Conservation (phyloP, 164 flowering plant genomes). For the Magnolia changhungtana region DNA sequence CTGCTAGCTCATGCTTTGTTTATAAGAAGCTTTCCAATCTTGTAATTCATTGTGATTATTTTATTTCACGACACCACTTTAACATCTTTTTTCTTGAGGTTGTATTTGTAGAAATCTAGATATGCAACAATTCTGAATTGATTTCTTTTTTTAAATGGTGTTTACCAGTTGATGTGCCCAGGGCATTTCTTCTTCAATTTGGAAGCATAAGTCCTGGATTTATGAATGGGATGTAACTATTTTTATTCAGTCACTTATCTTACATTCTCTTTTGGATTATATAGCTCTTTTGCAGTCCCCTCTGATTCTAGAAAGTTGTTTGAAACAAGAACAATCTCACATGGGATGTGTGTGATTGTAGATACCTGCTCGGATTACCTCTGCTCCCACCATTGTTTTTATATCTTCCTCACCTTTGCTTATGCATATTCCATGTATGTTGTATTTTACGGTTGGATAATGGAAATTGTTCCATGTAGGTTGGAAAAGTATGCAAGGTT, state of each 20-base stretch:
- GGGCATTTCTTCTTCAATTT: slow-evolving; percentile 18
- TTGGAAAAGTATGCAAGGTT: too few species aligned
- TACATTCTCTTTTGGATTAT: not conserved
- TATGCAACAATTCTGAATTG: too few species aligned
- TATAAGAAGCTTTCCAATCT: too few species aligned
- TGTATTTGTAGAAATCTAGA: too few species aligned
- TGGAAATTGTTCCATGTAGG: too few species aligned
- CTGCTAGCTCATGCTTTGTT: too few species aligned
- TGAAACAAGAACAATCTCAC: not conserved
- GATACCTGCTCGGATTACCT: slow-evolving; percentile 93
- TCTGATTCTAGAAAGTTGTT: not conserved
- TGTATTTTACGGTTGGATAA: too few species aligned
- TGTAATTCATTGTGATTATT: too few species aligned
- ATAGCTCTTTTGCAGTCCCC: not conserved
- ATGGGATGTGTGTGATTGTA: slow-evolving; percentile 20
- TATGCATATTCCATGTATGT: too few species aligned
- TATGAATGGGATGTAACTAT: slow-evolving; percentile 24
- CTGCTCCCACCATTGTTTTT: slow-evolving; percentile 47
- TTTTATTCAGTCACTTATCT: not conserved
- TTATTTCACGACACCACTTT: too few species aligned
- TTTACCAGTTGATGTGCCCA: slow-evolving; percentile 46
- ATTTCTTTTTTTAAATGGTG: not conserved
- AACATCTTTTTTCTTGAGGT: too few species aligned
- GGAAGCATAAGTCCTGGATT: slow-evolving; percentile 20
- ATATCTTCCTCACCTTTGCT: too few species aligned